Conservation (phyloP, 176 grass and related monocot genomes). For the Carex cristatella region DNA sequence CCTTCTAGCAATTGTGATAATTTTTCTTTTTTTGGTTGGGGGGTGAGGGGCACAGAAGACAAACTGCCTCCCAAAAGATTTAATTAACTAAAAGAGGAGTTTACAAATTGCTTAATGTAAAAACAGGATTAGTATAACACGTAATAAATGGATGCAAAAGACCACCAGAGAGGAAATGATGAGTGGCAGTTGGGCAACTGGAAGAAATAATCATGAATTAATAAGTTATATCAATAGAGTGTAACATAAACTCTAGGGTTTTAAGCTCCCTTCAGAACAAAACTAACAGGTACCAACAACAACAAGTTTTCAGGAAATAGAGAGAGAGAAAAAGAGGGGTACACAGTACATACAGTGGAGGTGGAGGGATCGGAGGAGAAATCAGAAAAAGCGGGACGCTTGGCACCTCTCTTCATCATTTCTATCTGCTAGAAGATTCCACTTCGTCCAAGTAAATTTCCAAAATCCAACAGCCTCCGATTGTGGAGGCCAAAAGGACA, state of each 20-base stretch:
- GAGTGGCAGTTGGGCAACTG: neutral
- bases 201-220: neutral
- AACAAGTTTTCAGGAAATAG: no score
- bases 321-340: neutral
- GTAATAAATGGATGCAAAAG: neutral
- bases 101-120: neutral
- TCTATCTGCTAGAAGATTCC: slow-evolving; percentile 5
- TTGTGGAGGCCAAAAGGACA: neutral
- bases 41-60: no score
- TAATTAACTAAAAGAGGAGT: neutral
- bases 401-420: slow-evolving; percentile 46
- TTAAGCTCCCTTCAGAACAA: no score
- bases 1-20: neutral
- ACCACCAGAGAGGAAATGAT: neutral
- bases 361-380: slow-evolving; percentile 18
- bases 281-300: no score
- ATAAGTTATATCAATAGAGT: neutral
- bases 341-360: slow-evolving; percentile 18
- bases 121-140: neutral
- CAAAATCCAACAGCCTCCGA: neutral
- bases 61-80: neutral
- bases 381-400: slow-evolving; percentile 37
- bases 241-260: neutral
- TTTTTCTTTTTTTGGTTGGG: no score
- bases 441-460: neutral